Conservation (phyloP, 2,329 filamentous ascomycete genomes). For the Periconia digitata region DNA sequence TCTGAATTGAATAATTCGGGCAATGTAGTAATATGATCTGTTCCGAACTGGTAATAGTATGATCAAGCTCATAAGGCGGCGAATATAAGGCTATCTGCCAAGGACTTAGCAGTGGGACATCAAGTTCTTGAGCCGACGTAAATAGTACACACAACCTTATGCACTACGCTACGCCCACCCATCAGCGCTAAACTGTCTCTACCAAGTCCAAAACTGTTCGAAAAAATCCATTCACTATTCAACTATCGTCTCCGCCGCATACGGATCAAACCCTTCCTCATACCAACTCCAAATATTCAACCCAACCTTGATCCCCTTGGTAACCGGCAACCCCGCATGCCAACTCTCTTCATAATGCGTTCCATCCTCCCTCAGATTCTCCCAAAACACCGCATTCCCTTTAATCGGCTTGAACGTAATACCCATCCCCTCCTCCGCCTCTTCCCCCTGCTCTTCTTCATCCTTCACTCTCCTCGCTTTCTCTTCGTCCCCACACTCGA, state of each 20-base stretch:
- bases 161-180: neutral
- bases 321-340: conserved; percentile 63
- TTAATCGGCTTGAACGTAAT: conserved; percentile 60
- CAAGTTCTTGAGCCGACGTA: neutral
- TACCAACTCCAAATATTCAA: conserved; percentile 69
- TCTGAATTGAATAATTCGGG: no score
- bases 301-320: conserved; percentile 59
- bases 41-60: no score
- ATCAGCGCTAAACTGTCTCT: neutral
- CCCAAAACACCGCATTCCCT: conserved; percentile 65
- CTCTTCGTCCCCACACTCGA: conserved; percentile 52
- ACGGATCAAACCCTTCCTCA: conserved; percentile 42
- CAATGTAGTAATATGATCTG: no score
- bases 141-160: no score
- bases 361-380: conserved; percentile 60
- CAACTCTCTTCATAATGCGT: conserved; percentile 60
- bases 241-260: neutral
- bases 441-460: conserved; percentile 18
- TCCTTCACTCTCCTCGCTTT: conserved; percentile 8
- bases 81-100: neutral
- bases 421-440: conserved; percentile 40
- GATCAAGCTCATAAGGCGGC: no score
- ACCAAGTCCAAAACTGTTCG: neutral
- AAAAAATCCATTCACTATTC: no score
- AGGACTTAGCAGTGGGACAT: neutral